phyloP scores from a whole-genome alignment of 768 basidiomycete genomes.

The Hirschioporus abietinus region DNA sequence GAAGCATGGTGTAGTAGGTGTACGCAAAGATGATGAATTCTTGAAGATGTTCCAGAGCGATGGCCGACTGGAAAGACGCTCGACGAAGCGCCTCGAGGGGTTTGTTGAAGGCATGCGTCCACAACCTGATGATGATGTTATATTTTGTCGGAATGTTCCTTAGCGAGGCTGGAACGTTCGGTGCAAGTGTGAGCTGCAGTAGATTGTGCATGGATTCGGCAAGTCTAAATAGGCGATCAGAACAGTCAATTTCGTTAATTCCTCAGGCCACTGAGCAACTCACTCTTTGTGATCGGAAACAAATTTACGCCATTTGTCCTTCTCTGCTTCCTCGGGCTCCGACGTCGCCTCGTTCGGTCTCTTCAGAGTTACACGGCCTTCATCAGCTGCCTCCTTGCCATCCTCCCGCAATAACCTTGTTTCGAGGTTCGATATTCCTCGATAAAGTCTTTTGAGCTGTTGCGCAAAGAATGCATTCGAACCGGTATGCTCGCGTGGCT shows the following conservation, averaged over 20 bases:
- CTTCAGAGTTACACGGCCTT: conserved; percentile 31
- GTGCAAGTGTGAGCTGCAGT: conserved; percentile 78
- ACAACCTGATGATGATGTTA: conserved; percentile 90
- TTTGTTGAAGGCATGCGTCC: conserved; percentile 88
- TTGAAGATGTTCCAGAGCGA: conserved; percentile 86
- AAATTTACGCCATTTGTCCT: conserved; percentile 70
- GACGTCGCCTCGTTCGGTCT: conserved; percentile 23
- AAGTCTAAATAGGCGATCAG: conserved; percentile 44
- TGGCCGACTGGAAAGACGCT: conserved; percentile 60
- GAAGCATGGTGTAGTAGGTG: conserved; percentile 83
- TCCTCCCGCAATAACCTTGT: conserved; percentile 63
- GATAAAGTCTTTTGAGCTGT: conserved; percentile 79
- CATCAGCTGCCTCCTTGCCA: conserved; percentile 45
- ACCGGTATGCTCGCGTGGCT: conserved; percentile 30
- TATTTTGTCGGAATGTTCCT: conserved; percentile 90
- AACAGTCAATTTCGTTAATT: conserved; percentile 11
- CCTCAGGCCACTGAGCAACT: conserved; percentile 23
- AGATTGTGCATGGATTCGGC: conserved; percentile 89
- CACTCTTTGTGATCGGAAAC: conserved; percentile 82
- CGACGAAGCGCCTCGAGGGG: conserved; percentile 87
- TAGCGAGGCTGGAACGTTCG: conserved; percentile 81
- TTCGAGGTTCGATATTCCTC: conserved; percentile 77
- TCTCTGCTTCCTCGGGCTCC: conserved; percentile 54
- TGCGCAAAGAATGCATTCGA: conserved; percentile 56
- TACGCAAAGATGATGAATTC: conserved; percentile 96